A percentile compares a stretch with the other conserved stretches of the same genome.
Evolutionary conservation across 352 stramenopile species (phyloP).

Genomic region (Pythium aristosporum): DNA sequence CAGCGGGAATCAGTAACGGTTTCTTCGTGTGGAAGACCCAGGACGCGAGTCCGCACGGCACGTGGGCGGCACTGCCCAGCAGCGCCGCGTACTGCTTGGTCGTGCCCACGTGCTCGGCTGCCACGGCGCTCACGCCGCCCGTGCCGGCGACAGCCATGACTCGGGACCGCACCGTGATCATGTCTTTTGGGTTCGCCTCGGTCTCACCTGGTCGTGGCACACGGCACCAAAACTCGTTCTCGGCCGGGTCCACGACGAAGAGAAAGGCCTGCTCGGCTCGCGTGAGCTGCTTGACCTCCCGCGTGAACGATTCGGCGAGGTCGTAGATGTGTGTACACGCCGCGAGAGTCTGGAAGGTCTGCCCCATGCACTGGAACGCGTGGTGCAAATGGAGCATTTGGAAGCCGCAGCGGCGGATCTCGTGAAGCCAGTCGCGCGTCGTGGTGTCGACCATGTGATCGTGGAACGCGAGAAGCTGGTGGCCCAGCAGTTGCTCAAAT

Average conservation of each 20-base stretch:
- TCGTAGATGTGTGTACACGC: conserved; percentile 61
- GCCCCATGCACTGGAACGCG: conserved; percentile 57
- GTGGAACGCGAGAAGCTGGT: conserved; percentile 51
- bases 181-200: conserved; percentile 17
- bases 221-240: conserved; percentile 81
- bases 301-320: conserved; percentile 46
- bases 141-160: conserved; percentile 27
- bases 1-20: conserved; percentile 54
- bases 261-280: conserved; percentile 65
- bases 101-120: conserved; percentile 26
- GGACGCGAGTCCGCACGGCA: conserved; percentile 55
- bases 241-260: conserved; percentile 64
- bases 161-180: conserved; percentile 31
- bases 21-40: conserved; percentile 68
- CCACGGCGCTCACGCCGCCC: conserved; percentile 28
- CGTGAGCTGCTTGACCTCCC: conserved; percentile 46
- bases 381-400: conserved; percentile 60
- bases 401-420: conserved; percentile 47
- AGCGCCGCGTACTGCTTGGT: conserved; percentile 12
- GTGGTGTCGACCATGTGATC: conserved; percentile 49
- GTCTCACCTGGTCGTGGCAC: conserved; percentile 28
- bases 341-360: conserved; percentile 52
- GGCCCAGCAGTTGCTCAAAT: conserved; percentile 56
- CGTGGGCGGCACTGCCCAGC: conserved; percentile 1
- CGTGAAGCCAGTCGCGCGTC: conserved; percentile 61